A percentile compares a stretch with the other conserved stretches of the same genome.
These are phyloP conservation scores for Podospora australis DNA, from an alignment of 495 filamentous ascomycete species.

Conservation along the genomic window DNA sequence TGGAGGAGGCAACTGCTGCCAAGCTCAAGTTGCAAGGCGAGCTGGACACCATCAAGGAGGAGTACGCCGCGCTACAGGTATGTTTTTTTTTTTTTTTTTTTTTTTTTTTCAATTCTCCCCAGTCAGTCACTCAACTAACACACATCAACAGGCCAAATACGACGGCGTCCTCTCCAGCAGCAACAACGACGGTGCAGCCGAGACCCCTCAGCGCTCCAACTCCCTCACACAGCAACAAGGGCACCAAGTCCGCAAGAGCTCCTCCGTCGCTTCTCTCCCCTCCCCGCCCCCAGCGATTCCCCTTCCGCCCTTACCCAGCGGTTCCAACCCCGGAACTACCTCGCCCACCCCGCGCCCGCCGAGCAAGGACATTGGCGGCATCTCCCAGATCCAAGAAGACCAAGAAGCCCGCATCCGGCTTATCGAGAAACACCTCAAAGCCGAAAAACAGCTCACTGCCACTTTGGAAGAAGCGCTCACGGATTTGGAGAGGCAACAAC, in stretches of 20 bases:
- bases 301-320: constrained; percentile 77
- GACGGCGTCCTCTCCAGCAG: constrained; percentile 34
- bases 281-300: constrained; percentile 88
- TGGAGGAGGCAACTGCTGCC: constrained; percentile 51
- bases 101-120: constrained; percentile 1
- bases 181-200: constrained; percentile 21
- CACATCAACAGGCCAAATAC: constrained; percentile 48
- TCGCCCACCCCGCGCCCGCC: constrained; percentile 56
- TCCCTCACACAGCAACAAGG: constrained; percentile 52
- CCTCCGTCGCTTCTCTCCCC: constrained; percentile 74
- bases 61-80: constrained; percentile 63
- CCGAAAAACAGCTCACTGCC: constrained; percentile 91
- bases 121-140: constrained; percentile 22
- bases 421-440: constrained; percentile 93
- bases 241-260: constrained; percentile 65
- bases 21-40: constrained; percentile 46
- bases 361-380: constrained; percentile 70
- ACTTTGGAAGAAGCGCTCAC: constrained; percentile 93
- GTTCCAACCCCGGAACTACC: constrained; percentile 31
- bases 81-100: constrained; percentile 15
- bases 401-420: constrained; percentile 90
- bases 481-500: constrained; percentile 81
- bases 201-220: constrained; percentile 60
- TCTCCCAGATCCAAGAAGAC: constrained; percentile 73
- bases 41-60: constrained; percentile 55